Conservation (phyloP, 2,329 filamentous ascomycete genomes). For the Scedosporium aurantiacum region DNA sequence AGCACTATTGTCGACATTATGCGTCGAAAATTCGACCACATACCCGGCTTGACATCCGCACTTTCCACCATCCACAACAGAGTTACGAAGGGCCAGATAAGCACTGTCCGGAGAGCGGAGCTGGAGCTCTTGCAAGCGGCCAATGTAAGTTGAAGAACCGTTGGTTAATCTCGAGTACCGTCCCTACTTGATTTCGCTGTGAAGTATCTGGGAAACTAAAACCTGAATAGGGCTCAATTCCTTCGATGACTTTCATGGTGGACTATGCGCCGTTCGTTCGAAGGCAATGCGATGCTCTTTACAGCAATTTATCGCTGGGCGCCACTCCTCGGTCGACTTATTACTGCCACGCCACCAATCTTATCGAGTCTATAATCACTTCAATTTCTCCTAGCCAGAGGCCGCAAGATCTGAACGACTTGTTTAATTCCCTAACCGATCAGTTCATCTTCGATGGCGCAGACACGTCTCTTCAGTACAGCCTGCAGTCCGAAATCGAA, state of each 20-base stretch:
- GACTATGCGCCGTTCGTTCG: constrained; percentile 30
- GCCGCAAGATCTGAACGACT: background rate
- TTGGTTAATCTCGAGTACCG: background rate
- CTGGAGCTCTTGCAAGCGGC: constrained; percentile 39
- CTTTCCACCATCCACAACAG: constrained; percentile 25
- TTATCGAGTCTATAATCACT: constrained; percentile 26
- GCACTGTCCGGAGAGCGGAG: constrained; percentile 35
- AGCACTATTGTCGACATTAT: constrained; percentile 25
- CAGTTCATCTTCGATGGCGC: background rate
- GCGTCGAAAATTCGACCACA: constrained; percentile 21
- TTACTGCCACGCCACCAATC: background rate
- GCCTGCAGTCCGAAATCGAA: background rate
- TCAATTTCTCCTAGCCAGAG: constrained; percentile 9
- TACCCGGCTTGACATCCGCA: constrained; percentile 18
- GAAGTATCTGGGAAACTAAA: background rate
- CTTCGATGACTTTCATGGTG: constrained; percentile 15
- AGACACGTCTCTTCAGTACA: background rate
- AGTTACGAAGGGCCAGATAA: constrained; percentile 23
- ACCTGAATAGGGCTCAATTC: background rate
- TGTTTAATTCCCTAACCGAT: constrained; percentile 7
- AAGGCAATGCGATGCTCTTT: constrained; percentile 31
- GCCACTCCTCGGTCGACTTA: background rate
- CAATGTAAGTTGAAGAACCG: constrained; percentile 27
- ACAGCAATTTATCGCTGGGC: constrained; percentile 13
- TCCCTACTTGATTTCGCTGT: background rate